Base-by-base conservation (phyloP, 768 basidiomycete species). In the Boletus coccyginus region DNA sequence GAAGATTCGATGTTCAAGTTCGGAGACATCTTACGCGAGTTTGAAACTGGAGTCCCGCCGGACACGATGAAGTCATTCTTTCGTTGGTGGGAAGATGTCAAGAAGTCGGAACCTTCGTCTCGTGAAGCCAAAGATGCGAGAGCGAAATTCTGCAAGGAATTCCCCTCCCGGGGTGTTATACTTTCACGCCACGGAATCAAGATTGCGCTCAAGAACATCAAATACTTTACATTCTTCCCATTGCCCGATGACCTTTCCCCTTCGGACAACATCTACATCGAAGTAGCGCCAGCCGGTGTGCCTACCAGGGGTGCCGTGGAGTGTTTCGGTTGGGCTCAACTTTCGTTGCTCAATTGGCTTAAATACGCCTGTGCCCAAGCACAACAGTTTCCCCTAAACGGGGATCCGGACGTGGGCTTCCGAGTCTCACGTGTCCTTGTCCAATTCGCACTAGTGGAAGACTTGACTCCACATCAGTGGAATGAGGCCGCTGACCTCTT, bases 361-460 rank as follows among this genome's bases (percentile, higher is more conserved):
- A 67, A 69, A 12, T 78, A 86, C 70, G 73, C 95, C 33, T 76
- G 80, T 31, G 74, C 76, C 36, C 70, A 79, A 7, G 63, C 74
- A 11, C 35, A 4, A 38, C 39, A 2, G 11, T n/a, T 10, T 7
- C 14, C 47, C 5, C 3, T 10, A 6, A 38, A 19, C 13, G 38
- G 17, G 32, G 33, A 41, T 5, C 70, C 81, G 38, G 70, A 77
- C 14, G 57, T 69, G 0, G 82, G 85, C 35, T 78, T 81, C 54
- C 84, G 94, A 62, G 74, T 97, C 42, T 75, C 76, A 6, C 50
- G 71, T 5, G 87, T 84, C 1, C 73, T 88, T 0, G 59, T 73
- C 14, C 96, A 94, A 80, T 82, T 92, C 1, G 93, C 97, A 62
- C 81, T 82, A 33, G 85, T 93, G 7, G 73, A 94, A 4, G 63